Percentiles rank a stretch among this genome's conserved stretches.
These are phyloP conservation scores for Herpomyces periplanetae DNA, from an alignment of 2,329 filamentous ascomycete species.

Conservation along the genomic window DNA sequence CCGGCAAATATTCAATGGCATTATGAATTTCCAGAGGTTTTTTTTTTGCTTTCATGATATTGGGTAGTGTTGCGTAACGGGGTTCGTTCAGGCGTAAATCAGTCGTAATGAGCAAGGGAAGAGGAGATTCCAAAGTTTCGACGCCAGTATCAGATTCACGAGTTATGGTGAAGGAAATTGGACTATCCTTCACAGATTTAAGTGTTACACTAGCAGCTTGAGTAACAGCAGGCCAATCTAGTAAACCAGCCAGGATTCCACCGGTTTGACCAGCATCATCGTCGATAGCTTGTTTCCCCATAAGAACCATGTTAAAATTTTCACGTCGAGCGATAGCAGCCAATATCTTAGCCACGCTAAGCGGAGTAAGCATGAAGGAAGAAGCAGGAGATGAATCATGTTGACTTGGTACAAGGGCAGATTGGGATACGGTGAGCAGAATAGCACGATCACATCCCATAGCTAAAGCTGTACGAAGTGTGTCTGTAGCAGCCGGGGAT, in stretches of 20 bases:
- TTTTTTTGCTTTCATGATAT: conserved; percentile 99
- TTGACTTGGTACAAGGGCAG: too few species aligned
- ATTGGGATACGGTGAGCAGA: conserved; percentile 18
- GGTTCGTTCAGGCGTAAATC: conserved; percentile 83
- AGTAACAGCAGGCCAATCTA: conserved; percentile 79
- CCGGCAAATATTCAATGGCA: too few species aligned
- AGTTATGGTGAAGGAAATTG: too few species aligned
- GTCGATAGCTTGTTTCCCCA: conserved; percentile 95
- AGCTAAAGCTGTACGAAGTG: conserved; percentile 80
- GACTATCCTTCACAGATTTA: conserved; percentile 17
- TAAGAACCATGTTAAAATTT: conserved; percentile 55
- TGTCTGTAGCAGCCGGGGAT: conserved; percentile 33
- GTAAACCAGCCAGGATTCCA: conserved; percentile 72
- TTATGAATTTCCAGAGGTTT: conserved; percentile 86
- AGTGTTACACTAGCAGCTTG: conserved; percentile 58
- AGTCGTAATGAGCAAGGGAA: conserved; percentile 80
- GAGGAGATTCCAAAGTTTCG: conserved; percentile 45
- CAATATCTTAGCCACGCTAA: conserved; percentile 69
- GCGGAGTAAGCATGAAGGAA: conserved; percentile 27
- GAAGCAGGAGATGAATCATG: conserved; percentile 27
- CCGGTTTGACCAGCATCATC: conserved; percentile 84
- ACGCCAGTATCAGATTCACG: conserved; percentile 82
- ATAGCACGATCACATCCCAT: conserved; percentile 85
- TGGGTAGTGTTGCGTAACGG: conserved; percentile 67
- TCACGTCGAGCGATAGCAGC: conserved; percentile 39